A percentile compares a stretch with the other conserved stretches of the same genome.
Evolutionary conservation across 1,284 basidiomycete species (phyloP).

Genomic region (Inonotus obliquus): DNA sequence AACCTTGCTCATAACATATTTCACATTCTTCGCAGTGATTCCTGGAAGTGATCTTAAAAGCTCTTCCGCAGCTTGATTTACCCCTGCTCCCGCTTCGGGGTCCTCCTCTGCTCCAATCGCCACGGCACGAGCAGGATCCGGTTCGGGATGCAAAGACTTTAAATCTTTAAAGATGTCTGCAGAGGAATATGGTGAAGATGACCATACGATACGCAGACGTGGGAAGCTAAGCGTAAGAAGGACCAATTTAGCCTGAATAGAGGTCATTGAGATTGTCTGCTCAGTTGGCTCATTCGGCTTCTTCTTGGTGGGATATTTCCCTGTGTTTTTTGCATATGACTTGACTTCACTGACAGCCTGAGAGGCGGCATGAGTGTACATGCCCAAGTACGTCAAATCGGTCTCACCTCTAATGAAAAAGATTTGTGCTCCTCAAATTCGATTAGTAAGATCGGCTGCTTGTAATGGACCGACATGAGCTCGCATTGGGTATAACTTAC

Average conservation of each 20-base stretch:
- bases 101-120: conserved; percentile 78
- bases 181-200: conserved; percentile 90
- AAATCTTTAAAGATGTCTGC: conserved; percentile 92
- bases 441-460: conserved; percentile 91
- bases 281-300: conserved; percentile 37
- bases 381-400: not conserved
- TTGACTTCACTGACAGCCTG: conserved; percentile 58
- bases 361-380: conserved; percentile 10
- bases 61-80: conserved; percentile 75
- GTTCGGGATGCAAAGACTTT: conserved; percentile 81
- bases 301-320: conserved; percentile 53
- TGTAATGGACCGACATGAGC: conserved; percentile 94
- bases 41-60: conserved; percentile 72
- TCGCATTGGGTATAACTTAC: conserved; percentile 94
- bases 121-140: conserved; percentile 73
- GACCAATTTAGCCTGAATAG: conserved; percentile 87
- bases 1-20: conserved; percentile 81
- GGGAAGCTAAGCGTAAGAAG: conserved; percentile 89
- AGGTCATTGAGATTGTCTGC: conserved; percentile 36
- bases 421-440: conserved; percentile 98
- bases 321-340: conserved; percentile 53
- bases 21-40: conserved; percentile 80
- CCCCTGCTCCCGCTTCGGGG: conserved; percentile 54
- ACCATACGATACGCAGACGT: conserved; percentile 93
- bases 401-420: conserved; percentile 77